These are phyloP conservation scores for Trypanosoma platydactyli DNA, from an alignment of 208 protist species.

Conservation along the genomic window DNA sequence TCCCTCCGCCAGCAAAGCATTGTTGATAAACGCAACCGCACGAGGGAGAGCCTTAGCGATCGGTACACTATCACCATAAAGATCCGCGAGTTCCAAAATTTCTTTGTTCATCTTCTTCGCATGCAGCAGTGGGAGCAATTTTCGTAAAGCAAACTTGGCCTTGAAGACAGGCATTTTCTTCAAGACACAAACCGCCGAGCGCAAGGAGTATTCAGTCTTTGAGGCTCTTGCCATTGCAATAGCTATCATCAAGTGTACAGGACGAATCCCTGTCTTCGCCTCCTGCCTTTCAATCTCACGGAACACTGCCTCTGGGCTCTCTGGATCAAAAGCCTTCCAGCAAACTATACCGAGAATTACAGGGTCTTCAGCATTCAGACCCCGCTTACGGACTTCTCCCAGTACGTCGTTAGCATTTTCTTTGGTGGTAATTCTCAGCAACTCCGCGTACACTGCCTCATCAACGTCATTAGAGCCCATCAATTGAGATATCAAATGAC, in stretches of 20 bases:
- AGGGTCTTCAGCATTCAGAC: conserved; percentile 77
- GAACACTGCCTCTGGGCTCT: conserved; percentile 55
- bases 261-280: conserved; percentile 49
- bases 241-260: conserved; percentile 48
- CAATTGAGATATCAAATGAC: conserved; percentile 60
- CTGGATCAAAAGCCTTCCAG: conserved; percentile 44
- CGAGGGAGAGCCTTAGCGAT: conserved; percentile 42
- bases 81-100: conserved; percentile 67
- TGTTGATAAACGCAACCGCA: conserved; percentile 78
- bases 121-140: conserved; percentile 64
- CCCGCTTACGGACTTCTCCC: conserved; percentile 57
- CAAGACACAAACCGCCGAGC: conserved; percentile 37
- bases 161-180: conserved; percentile 32
- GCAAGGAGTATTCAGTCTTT: conserved; percentile 41
- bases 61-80: conserved; percentile 37
- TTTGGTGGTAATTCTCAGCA: conserved; percentile 50
- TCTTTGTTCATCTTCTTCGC: conserved; percentile 57
- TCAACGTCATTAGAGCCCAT: conserved; percentile 59
- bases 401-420: conserved; percentile 59
- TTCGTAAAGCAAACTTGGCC: conserved; percentile 38
- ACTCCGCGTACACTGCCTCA: conserved; percentile 71
- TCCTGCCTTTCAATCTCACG: conserved; percentile 66
- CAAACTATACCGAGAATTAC: conserved; percentile 54
- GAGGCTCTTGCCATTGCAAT: conserved; percentile 35
- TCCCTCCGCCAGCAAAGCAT: conserved; percentile 54